Conservation (phyloP, 192 early-diverging fungal species). For the Backusella luteola region DNA sequence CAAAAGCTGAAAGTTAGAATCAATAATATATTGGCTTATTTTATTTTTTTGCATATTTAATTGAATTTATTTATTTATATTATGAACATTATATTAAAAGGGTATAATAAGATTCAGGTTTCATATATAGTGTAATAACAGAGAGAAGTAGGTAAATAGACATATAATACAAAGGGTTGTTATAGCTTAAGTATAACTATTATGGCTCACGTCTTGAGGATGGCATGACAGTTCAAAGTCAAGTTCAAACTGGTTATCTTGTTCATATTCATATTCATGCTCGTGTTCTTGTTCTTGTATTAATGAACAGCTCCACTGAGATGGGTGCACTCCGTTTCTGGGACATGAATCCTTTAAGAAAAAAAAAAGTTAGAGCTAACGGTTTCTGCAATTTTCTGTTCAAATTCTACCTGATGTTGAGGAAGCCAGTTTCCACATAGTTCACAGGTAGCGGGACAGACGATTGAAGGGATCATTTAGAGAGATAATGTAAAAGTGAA, state of each 20-base stretch:
- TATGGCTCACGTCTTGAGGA: neutral
- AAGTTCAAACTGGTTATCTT: neutral
- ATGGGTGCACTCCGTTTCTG: constrained; percentile 9
- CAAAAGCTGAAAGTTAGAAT: neutral
- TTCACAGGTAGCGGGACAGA: constrained; percentile 31
- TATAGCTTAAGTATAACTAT: neutral
- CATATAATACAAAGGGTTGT: neutral
- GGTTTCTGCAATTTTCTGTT: neutral
- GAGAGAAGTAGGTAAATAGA: neutral
- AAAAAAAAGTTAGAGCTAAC: neutral
- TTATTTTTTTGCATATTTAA: neutral
- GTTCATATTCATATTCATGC: neutral
- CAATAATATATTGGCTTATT: neutral
- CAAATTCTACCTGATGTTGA: constrained; percentile 19
- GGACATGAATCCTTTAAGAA: neutral
- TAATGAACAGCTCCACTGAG: constrained; percentile 4
- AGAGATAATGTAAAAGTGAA: neutral
- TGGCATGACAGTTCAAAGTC: neutral
- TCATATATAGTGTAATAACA: neutral
- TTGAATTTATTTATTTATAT: neutral
- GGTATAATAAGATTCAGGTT: constrained; percentile 1
- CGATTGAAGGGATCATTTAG: neutral
- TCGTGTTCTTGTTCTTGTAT: neutral
- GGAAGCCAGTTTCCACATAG: constrained; percentile 31
- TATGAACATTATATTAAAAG: neutral